These are phyloP conservation scores for Hirschfeldia incana DNA, from an alignment of 345 rosid species.

Conservation along the genomic window DNA sequence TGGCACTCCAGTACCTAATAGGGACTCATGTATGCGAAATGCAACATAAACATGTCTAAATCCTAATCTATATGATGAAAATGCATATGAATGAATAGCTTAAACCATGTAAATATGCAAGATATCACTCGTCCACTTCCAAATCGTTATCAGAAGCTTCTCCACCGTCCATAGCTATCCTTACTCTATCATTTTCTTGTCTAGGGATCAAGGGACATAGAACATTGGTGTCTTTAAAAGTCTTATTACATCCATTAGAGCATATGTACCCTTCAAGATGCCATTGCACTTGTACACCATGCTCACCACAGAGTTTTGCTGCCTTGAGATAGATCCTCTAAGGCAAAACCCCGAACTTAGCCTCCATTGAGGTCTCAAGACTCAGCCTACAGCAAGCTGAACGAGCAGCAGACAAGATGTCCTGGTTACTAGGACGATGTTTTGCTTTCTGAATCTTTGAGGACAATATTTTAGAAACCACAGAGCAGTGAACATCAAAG, in stretches of 20 bases:
- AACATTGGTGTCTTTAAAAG: constrained; percentile 45
- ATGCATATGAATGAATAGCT: too few relatives aligned
- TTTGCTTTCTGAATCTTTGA: constrained; percentile 74
- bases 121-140: constrained; percentile 89
- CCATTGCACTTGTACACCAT: constrained; percentile 82
- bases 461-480: constrained; percentile 65
- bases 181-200: constrained; percentile 38
- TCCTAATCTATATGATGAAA: too few relatives aligned
- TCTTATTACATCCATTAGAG: constrained; percentile 68
- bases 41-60: too few relatives aligned
- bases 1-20: too few relatives aligned
- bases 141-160: constrained; percentile 44
- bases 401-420: constrained; percentile 75
- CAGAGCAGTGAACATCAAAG: constrained; percentile 63
- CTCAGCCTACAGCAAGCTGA: constrained; percentile 85
- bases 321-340: constrained; percentile 80
- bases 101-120: too few relatives aligned
- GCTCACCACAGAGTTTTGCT: constrained; percentile 93
- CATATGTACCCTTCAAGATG: constrained; percentile 76
- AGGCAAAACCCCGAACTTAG: constrained; percentile 70
- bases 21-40: too few relatives aligned
- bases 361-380: constrained; percentile 75
- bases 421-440: constrained; percentile 81
- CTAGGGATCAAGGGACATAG: constrained; percentile 46
- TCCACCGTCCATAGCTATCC: constrained; percentile 27